Evolutionary conservation across 2,329 filamentous ascomycete genomes (phyloP).

Genomic region (Apiospora arundinis): DNA sequence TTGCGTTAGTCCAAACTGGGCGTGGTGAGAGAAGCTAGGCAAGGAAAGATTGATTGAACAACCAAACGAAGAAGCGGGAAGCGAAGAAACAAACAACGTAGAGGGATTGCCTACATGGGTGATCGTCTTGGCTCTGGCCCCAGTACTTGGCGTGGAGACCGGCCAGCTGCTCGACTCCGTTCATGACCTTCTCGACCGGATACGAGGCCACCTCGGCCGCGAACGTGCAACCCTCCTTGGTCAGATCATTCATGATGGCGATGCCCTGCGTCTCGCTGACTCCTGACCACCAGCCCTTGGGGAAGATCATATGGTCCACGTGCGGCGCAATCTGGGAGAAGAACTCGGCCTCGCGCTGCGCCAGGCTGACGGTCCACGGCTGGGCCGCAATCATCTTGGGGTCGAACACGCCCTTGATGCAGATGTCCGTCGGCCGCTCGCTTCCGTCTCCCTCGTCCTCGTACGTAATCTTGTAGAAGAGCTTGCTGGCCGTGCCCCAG

Average conservation of each 20-base stretch:
- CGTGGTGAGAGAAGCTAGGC: neutral
- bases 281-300: slow-evolving; percentile 46
- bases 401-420: slow-evolving; percentile 48
- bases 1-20: slow-evolving; percentile 26
- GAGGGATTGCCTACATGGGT: slow-evolving; percentile 27
- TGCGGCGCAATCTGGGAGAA: slow-evolving; percentile 43
- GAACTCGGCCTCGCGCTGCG: slow-evolving; percentile 46
- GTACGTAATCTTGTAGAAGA: slow-evolving; percentile 37
- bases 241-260: slow-evolving; percentile 45
- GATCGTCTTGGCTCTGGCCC: slow-evolving; percentile 39
- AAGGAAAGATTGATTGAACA: neutral
- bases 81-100: neutral
- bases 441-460: slow-evolving; percentile 27
- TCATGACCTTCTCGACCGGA: slow-evolving; percentile 40
- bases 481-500: slow-evolving; percentile 37
- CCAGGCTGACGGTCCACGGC: slow-evolving; percentile 40
- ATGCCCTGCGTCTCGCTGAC: slow-evolving; percentile 44
- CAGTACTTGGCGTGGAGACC: slow-evolving; percentile 48
- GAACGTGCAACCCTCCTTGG: slow-evolving; percentile 42
- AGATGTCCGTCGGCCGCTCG: slow-evolving; percentile 36
- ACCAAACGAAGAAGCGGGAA: no score
- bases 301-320: slow-evolving; percentile 41
- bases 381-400: slow-evolving; percentile 41
- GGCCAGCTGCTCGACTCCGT: slow-evolving; percentile 47
- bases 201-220: slow-evolving; percentile 40